These are phyloP conservation scores for Tulasnella sp. DNA, from an alignment of 768 basidiomycete genomes.

Conservation along the genomic window DNA sequence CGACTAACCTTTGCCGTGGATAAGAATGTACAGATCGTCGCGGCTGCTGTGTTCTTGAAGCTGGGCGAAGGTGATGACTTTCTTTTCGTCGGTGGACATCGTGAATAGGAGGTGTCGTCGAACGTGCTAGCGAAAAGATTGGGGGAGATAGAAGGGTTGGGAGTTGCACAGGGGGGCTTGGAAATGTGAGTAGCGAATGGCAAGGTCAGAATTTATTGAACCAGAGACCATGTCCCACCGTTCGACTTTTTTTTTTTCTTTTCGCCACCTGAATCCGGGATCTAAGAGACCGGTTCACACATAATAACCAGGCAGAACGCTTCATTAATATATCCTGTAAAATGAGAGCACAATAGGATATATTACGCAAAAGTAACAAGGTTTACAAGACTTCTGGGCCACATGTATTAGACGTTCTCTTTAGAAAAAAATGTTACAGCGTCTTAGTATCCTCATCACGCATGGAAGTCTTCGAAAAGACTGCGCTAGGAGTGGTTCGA, in stretches of 20 bases:
- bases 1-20: slow-evolving; percentile 68
- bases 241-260: neutral
- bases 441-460: neutral
- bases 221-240: slow-evolving; percentile 4
- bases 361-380: neutral
- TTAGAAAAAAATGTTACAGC: neutral
- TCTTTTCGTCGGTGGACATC: slow-evolving; percentile 26
- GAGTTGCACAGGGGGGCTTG: neutral
- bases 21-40: slow-evolving; percentile 73
- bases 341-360: neutral
- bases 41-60: slow-evolving; percentile 72
- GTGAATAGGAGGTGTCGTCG: neutral
- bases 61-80: slow-evolving; percentile 50
- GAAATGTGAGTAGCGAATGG: neutral
- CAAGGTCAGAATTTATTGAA: slow-evolving; percentile 6
- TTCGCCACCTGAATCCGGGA: neutral
- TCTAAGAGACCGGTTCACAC: neutral
- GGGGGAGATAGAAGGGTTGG: neutral
- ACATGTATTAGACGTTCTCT: neutral
- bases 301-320: neutral
- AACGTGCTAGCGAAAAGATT: neutral
- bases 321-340: neutral
- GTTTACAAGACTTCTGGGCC: neutral
- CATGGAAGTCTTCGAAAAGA: neutral
- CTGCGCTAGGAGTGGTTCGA: slow-evolving; percentile 9